These are phyloP conservation scores for Mucor piriformis DNA, from an alignment of 371 early-diverging fungal species.

Conservation along the genomic window DNA sequence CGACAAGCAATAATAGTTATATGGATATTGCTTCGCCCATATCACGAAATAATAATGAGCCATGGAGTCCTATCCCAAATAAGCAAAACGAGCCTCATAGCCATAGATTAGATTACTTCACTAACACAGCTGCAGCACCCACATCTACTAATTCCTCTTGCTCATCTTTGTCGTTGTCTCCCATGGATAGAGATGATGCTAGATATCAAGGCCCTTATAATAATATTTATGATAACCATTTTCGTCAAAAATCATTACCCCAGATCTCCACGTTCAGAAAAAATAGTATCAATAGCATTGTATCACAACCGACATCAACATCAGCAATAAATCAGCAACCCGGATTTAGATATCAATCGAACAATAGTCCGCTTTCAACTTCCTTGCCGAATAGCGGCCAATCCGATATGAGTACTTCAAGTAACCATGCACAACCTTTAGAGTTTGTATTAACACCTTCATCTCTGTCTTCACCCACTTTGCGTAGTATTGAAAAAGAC, in stretches of 20 bases:
- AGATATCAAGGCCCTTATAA: not conserved
- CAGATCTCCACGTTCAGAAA: conserved; percentile 8
- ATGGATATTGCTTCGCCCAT: conserved; percentile 3
- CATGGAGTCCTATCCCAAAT: conserved; percentile 16
- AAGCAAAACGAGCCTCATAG: not conserved
- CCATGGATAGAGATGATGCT: conserved; percentile 1
- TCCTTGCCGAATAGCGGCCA: not conserved
- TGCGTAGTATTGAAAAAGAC: conserved; percentile 23
- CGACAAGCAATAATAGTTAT: conserved; percentile 3
- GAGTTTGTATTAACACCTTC: conserved; percentile 1
- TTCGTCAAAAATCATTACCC: conserved; percentile 15
- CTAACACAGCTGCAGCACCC: conserved; percentile 1
- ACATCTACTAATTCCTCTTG: not conserved
- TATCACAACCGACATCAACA: not conserved
- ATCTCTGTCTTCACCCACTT: conserved; percentile 9
- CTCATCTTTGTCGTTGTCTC: not conserved
- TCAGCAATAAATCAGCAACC: not conserved
- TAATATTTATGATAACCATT: conserved; percentile 4
- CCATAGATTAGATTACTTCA: conserved; percentile 11
- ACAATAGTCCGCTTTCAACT: not conserved
- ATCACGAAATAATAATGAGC: conserved; percentile 7
- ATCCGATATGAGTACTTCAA: too few species aligned
- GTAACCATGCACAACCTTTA: not conserved
- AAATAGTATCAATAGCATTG: conserved; percentile 1
- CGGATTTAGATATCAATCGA: not conserved